These are phyloP conservation scores for Solanum boliviense DNA, from an alignment of 257 asterid genomes.

Conservation along the genomic window DNA sequence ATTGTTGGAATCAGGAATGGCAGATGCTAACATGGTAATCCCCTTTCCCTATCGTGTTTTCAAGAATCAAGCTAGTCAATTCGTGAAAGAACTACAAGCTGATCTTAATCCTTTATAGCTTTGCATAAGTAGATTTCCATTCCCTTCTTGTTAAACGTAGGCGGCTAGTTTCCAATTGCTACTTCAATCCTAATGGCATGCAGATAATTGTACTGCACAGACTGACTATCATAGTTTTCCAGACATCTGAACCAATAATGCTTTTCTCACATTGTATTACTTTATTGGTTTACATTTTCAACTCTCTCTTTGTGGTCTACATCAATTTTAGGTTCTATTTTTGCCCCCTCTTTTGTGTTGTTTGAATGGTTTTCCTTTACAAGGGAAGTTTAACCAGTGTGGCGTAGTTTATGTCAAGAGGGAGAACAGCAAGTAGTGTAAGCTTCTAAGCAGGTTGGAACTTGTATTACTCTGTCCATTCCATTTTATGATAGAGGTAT, in stretches of 20 bases:
- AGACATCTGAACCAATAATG: background rate
- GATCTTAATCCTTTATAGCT: background rate
- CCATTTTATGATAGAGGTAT: background rate
- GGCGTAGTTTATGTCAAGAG: background rate
- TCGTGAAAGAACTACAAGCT: background rate
- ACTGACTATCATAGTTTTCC: background rate
- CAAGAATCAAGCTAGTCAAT: background rate
- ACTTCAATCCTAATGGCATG: background rate
- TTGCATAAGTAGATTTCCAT: background rate
- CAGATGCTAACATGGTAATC: conserved; percentile 49
- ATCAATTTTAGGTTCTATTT: background rate
- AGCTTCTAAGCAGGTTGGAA: background rate
- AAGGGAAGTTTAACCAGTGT: background rate
- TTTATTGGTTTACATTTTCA: background rate
- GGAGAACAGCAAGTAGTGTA: background rate
- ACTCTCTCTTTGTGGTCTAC: background rate
- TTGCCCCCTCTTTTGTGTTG: background rate
- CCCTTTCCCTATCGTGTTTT: background rate
- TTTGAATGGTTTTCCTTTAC: background rate
- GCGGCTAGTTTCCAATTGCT: background rate
- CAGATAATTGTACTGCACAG: background rate
- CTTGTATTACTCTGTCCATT: background rate
- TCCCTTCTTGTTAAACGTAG: background rate
- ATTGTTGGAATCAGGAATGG: conserved; percentile 66
- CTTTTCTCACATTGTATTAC: background rate